Percentiles rank a stretch among this genome's conserved stretches.
These are phyloP conservation scores for Chrysoporthe cubensis DNA, from an alignment of 2,329 filamentous ascomycete species.

Conservation along the genomic window DNA sequence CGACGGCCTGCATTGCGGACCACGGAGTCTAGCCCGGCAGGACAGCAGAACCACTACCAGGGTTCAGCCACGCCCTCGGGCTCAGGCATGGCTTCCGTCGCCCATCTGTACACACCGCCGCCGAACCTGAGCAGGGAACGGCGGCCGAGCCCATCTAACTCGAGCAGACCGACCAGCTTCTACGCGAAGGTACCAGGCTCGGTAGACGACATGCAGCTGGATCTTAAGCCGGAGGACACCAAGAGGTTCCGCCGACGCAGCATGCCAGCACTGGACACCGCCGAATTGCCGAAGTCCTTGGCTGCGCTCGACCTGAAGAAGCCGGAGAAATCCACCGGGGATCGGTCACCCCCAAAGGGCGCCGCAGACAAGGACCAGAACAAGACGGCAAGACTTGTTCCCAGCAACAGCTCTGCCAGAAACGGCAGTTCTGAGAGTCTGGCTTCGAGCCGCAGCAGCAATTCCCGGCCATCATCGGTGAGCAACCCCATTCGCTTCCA, in stretches of 20 bases:
- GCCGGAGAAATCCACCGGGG: constrained; percentile 39
- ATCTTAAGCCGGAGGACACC: constrained; percentile 65
- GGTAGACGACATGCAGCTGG: constrained; percentile 71
- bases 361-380: constrained; percentile 42
- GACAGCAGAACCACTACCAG: constrained; percentile 37
- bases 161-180: constrained; percentile 57
- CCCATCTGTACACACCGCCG: constrained; percentile 57
- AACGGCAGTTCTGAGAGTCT: constrained; percentile 69
- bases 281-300: constrained; percentile 46
- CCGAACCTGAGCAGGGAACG: constrained; percentile 39
- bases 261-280: constrained; percentile 67
- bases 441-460: constrained; percentile 59
- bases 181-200: constrained; percentile 52
- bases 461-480: constrained; percentile 69
- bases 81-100: constrained; percentile 57
- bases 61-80: constrained; percentile 52
- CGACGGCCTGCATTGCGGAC: constrained; percentile 66
- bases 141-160: constrained; percentile 40
- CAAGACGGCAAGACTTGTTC: constrained; percentile 42
- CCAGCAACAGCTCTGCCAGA: constrained; percentile 41
- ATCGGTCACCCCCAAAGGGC: constrained; percentile 38
- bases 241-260: constrained; percentile 83
- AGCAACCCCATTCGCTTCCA: constrained; percentile 44
- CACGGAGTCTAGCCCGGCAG: constrained; percentile 49
- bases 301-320: constrained; percentile 44